A percentile compares a stretch with the other conserved stretches of the same genome.
phyloP scores from a whole-genome alignment of 108 stramenopile species.

The Schizochytrium sp. region DNA sequence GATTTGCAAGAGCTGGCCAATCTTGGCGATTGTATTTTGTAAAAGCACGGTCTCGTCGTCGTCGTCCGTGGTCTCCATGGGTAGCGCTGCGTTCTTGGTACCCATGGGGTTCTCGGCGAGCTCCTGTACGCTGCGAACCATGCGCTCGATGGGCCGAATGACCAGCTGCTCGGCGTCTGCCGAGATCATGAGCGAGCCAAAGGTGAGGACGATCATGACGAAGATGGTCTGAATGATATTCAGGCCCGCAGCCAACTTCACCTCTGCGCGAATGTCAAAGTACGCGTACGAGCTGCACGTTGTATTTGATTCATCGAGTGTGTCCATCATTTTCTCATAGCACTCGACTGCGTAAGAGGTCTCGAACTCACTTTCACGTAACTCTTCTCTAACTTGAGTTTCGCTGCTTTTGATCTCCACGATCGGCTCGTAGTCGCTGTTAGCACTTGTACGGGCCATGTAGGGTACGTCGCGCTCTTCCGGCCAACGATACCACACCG shows the following conservation, averaged over 20 bases:
- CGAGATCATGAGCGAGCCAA: slow-evolving; percentile 51
- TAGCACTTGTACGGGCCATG: background rate
- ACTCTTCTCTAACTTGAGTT: background rate
- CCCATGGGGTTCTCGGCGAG: slow-evolving; percentile 56
- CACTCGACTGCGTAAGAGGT: slow-evolving; percentile 22
- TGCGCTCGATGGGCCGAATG: slow-evolving; percentile 63
- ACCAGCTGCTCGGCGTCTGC: slow-evolving; percentile 59
- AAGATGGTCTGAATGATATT: slow-evolving; percentile 51
- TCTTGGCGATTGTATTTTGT: slow-evolving; percentile 76
- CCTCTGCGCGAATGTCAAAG: slow-evolving; percentile 38
- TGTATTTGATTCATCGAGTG: background rate
- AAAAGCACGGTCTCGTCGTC: slow-evolving; percentile 77
- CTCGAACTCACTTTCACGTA: background rate
- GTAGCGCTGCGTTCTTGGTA: background rate
- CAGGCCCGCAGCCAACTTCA: slow-evolving; percentile 37
- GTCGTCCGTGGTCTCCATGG: background rate
- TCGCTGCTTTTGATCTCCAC: background rate
- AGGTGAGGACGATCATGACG: slow-evolving; percentile 52
- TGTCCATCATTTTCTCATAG: background rate
- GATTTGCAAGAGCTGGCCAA: slow-evolving; percentile 79
- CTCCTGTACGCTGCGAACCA: slow-evolving; percentile 52
- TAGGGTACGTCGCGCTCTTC: background rate
- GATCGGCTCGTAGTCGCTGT: background rate
- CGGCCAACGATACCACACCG: background rate
- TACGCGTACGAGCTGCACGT: slow-evolving; percentile 36